These are phyloP conservation scores for Auricularia heimuer DNA, from an alignment of 768 basidiomycete genomes.

Conservation along the genomic window DNA sequence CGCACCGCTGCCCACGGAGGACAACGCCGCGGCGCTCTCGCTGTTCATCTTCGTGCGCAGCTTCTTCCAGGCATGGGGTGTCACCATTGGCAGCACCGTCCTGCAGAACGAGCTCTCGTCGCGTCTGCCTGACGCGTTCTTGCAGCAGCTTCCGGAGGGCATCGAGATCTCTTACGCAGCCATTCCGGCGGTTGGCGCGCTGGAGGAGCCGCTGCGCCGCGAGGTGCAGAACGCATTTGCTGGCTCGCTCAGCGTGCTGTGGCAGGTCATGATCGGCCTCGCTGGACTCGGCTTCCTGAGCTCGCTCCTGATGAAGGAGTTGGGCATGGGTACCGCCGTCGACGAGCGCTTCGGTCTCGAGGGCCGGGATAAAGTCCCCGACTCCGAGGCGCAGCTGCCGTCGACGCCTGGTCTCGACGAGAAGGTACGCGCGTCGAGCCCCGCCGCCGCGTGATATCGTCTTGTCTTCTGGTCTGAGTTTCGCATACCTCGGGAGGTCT, in stretches of 20 bases:
- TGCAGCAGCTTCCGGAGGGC: conserved; percentile 25
- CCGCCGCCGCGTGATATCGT: too few relatives aligned
- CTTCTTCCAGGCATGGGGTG: conserved; percentile 31
- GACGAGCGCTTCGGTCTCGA: too few relatives aligned
- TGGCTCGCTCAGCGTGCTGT: conserved; percentile 27
- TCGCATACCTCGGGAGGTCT: too few relatives aligned
- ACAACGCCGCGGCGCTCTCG: conserved; percentile 30
- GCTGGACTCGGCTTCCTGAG: not conserved
- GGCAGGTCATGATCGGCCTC: conserved; percentile 18
- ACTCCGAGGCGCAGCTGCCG: too few relatives aligned
- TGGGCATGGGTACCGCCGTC: too few relatives aligned
- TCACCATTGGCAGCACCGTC: conserved; percentile 39
- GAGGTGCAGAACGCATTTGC: conserved; percentile 36
- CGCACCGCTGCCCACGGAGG: conserved; percentile 21
- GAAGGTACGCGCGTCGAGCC: too few relatives aligned
- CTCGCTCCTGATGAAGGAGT: too few relatives aligned
- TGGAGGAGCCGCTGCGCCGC: conserved; percentile 24
- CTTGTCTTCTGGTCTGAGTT: too few relatives aligned
- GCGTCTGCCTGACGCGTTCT: conserved; percentile 31
- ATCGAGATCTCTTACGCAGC: conserved; percentile 35
- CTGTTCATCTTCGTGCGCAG: conserved; percentile 20
- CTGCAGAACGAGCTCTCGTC: conserved; percentile 40
- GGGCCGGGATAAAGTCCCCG: too few relatives aligned
- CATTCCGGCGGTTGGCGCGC: conserved; percentile 32
- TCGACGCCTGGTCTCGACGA: too few relatives aligned